Evolutionary conservation across 352 stramenopile species (phyloP), one percentile per base, ranked within the genome.

Genomic region (Thraustotheca clavata): DNA sequence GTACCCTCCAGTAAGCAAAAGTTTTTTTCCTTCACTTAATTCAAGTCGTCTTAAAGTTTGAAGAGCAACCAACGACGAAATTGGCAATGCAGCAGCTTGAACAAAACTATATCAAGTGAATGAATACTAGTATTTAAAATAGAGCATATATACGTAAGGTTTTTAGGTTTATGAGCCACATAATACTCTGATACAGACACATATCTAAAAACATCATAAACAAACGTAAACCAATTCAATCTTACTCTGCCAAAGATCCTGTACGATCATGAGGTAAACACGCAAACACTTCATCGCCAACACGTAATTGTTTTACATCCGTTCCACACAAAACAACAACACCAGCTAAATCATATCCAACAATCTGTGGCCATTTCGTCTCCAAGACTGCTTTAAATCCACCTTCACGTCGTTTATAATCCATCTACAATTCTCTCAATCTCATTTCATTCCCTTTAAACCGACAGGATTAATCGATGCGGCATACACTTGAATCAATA

Each of bases 351-450:
- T 91, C 82, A 41, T 89, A 89, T 1, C 82, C 82, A 11, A 89
- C 68, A 41, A 86, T 78, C 48, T 80, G 73, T 12, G 82, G 79
- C 78, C 71, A 76, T 55, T 57, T 61, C 31, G 79, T 62, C 5
- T 71, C 49, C 38, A 86, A 54, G 29, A 90, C 68, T 62, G 85
- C 67, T 67, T 91, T 91, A 31, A 88, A 60, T 34, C 76, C 76
- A 7, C 83, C 83, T 59, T 91, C 75, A 4, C 83, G 80, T 22
- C 80, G 73, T 70, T 91, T 91, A 72, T 88, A 91, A 70, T 91
- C 83, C 34, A 91, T 72, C 82, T 91, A 60, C n/a, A 16, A 43
- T 43, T 16, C 16, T 43, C 38, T 18, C 20, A 20, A 43, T 43
- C 16, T 61, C 3, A 4, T 48, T 1, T 1, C 57, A 34, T 7